These are phyloP conservation scores for Periconia sp. DNA, from an alignment of 2,329 filamentous ascomycete species.

Conservation along the genomic window DNA sequence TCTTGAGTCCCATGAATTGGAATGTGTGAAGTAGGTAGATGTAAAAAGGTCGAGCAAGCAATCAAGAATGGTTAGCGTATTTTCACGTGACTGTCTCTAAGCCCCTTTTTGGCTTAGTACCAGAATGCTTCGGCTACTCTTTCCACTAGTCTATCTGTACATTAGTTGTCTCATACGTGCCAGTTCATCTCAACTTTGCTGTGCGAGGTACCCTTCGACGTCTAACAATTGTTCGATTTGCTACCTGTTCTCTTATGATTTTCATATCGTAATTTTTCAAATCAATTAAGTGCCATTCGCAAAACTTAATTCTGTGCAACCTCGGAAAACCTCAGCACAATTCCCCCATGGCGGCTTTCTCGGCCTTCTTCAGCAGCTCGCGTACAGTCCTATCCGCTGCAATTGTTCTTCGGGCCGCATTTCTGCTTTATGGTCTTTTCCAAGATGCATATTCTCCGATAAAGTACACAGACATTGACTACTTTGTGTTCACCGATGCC, in stretches of 20 bases:
- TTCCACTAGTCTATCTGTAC: background rate
- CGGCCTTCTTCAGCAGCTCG: constrained; percentile 37
- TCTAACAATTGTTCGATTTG: background rate
- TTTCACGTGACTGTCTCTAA: constrained; percentile 21
- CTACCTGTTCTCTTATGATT: too few relatives aligned
- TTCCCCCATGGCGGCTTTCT: constrained; percentile 23
- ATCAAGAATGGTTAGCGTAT: constrained; percentile 19
- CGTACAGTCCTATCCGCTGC: constrained; percentile 46
- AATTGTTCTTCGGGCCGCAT: constrained; percentile 66
- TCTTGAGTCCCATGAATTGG: constrained; percentile 35
- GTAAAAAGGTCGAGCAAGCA: constrained; percentile 25
- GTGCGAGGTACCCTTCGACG: background rate
- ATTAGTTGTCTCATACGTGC: too few relatives aligned
- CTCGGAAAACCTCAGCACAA: background rate
- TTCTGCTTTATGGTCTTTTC: constrained; percentile 86
- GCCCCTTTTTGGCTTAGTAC: constrained; percentile 16
- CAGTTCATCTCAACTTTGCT: background rate
- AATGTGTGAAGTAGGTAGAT: constrained; percentile 9
- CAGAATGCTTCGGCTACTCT: background rate
- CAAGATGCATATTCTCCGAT: constrained; percentile 90
- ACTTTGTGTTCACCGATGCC: constrained; percentile 96
- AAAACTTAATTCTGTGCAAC: too few relatives aligned
- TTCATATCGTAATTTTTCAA: background rate
- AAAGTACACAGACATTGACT: constrained; percentile 99
- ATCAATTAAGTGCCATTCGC: background rate